Conservation (phyloP, 257 asterid genomes). For the Ilex asprella region DNA sequence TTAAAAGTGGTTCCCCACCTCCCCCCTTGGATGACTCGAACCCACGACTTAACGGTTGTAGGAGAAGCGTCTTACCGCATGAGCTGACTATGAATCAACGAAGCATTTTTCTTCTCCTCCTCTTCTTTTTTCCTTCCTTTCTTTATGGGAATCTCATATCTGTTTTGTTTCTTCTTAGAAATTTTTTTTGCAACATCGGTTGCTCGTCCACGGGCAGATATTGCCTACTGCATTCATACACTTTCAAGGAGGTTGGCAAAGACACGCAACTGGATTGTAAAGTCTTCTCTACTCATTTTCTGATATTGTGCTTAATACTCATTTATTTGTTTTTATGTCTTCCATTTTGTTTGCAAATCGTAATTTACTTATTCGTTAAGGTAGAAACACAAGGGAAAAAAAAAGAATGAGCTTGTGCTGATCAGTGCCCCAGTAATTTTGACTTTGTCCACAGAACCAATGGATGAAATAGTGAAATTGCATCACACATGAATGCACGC, state of each 20-base stretch:
- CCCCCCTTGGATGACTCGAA: no score
- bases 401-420: no score
- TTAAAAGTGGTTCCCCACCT: no score
- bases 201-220: slow-evolving; percentile 84
- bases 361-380: no score
- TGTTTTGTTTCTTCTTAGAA: slow-evolving; percentile 25
- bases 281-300: slow-evolving; percentile 2
- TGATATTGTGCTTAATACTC: background rate
- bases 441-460: no score
- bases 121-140: background rate
- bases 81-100: background rate
- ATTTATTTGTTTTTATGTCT: background rate
- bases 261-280: slow-evolving; percentile 80
- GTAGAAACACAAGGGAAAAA: no score
- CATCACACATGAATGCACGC: no score
- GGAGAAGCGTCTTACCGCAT: no score
- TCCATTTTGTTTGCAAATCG: background rate
- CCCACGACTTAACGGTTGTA: no score
- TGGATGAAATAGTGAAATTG: no score
- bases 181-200: slow-evolving; percentile 55
- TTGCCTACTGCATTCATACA: slow-evolving; percentile 85
- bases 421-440: no score
- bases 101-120: background rate
- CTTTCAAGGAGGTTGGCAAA: slow-evolving; percentile 68
- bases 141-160: background rate